Evolutionary conservation across 495 filamentous ascomycete species (phyloP).

Genomic region (Xylaria cubensis): DNA sequence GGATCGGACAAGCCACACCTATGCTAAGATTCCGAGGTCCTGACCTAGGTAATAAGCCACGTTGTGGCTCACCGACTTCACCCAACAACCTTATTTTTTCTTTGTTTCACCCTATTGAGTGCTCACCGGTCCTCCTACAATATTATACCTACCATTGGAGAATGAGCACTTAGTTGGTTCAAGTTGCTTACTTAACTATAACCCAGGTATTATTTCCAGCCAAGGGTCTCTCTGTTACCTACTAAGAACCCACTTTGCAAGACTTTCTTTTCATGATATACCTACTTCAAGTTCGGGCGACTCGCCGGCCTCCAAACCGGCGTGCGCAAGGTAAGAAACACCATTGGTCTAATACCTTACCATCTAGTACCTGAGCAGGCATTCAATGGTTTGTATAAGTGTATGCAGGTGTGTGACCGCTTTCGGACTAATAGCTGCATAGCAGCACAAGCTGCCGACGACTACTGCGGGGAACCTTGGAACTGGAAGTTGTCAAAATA

Average conservation of each 20-base stretch:
- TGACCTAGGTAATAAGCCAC: slow-evolving; percentile 1
- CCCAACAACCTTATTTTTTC: not conserved
- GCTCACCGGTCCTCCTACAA: no score
- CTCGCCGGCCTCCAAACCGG: not conserved
- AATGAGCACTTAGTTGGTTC: not conserved
- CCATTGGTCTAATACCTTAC: slow-evolving; percentile 1
- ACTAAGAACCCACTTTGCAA: not conserved
- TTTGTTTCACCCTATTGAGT: no score
- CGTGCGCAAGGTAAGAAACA: not conserved
- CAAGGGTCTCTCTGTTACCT: not conserved
- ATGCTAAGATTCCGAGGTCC: no score
- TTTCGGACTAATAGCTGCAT: slow-evolving; percentile 12
- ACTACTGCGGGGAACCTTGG: slow-evolving; percentile 21
- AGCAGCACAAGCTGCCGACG: slow-evolving; percentile 1
- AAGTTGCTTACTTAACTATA: not conserved
- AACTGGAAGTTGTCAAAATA: not conserved
- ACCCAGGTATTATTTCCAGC: not conserved
- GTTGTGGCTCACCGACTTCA: not conserved
- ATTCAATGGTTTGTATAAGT: not conserved
- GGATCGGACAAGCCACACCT: not conserved
- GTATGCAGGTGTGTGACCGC: slow-evolving; percentile 15
- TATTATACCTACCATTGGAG: not conserved
- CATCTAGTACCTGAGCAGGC: no score
- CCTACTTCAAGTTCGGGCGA: not conserved
- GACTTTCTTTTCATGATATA: no score